Conservation (phyloP, 2,329 filamentous ascomycete species). For the Dactylellina haptotyla region DNA sequence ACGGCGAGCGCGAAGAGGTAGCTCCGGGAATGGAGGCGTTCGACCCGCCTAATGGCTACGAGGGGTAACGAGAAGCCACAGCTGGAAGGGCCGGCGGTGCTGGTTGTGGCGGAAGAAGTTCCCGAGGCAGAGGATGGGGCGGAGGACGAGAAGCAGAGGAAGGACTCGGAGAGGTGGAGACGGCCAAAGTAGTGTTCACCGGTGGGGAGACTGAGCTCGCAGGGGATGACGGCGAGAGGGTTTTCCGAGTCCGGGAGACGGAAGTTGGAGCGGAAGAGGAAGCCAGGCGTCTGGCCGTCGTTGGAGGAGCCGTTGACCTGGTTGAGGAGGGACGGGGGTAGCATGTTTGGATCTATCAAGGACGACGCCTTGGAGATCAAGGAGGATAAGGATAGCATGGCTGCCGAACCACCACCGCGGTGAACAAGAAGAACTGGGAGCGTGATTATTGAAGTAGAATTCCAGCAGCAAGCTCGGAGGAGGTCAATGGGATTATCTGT, state of each 20-base stretch:
- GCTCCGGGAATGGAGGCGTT: slow-evolving; percentile 89
- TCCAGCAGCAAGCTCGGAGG: background rate
- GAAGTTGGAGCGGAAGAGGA: slow-evolving; percentile 93
- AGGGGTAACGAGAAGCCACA: slow-evolving; percentile 89
- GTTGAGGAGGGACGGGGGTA: slow-evolving; percentile 78
- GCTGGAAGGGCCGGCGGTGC: slow-evolving; percentile 76
- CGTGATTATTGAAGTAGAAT: background rate
- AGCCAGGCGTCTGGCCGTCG: slow-evolving; percentile 45
- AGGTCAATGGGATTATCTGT: slow-evolving; percentile 7
- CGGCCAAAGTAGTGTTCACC: slow-evolving; percentile 92
- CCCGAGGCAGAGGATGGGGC: slow-evolving; percentile 86
- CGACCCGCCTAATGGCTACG: slow-evolving; percentile 88
- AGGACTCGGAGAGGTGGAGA: slow-evolving; percentile 92
- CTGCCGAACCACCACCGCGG: slow-evolving; percentile 18
- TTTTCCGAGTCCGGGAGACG: slow-evolving; percentile 91
- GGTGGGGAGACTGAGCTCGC: slow-evolving; percentile 87
- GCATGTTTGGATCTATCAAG: slow-evolving; percentile 58
- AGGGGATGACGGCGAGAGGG: slow-evolving; percentile 93
- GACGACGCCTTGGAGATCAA: slow-evolving; percentile 54
- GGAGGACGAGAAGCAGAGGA: slow-evolving; percentile 93
- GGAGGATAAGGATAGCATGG: slow-evolving; percentile 51
- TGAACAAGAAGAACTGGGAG: background rate
- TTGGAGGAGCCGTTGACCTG: slow-evolving; percentile 80
- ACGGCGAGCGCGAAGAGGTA: slow-evolving; percentile 93
- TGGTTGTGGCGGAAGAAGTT: slow-evolving; percentile 79